phyloP scores from a whole-genome alignment of 345 rosid genomes.

The Eucalyptus guilfoylei region DNA sequence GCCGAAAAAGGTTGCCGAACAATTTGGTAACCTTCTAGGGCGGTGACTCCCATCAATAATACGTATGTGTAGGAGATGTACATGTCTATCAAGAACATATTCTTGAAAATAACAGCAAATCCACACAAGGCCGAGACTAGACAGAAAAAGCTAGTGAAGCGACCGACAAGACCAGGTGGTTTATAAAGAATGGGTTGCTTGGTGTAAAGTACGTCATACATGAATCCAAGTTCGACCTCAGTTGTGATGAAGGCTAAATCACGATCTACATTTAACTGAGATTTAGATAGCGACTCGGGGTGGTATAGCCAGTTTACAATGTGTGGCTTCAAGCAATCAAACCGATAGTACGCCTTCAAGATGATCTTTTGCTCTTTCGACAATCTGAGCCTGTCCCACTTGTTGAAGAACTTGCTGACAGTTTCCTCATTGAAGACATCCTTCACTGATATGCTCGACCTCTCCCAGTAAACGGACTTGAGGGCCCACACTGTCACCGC shows the following conservation, averaged over 20 bases:
- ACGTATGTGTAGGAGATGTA: constrained; percentile 7
- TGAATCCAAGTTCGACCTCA: constrained; percentile 28
- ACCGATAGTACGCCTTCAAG: background rate
- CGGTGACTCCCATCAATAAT: constrained; percentile 15
- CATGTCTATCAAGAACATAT: background rate
- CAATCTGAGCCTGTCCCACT: background rate
- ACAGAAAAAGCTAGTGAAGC: background rate
- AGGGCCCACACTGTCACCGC: background rate
- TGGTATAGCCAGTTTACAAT: background rate
- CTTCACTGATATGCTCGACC: background rate
- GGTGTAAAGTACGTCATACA: constrained; percentile 25
- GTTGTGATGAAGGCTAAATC: constrained; percentile 1
- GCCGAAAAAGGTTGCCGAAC: background rate
- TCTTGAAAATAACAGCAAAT: background rate
- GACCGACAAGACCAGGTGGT: background rate
- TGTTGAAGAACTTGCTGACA: background rate
- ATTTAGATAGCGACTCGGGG: background rate
- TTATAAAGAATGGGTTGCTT: constrained; percentile 7
- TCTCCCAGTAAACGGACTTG: background rate
- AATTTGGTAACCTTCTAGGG: constrained; percentile 5
- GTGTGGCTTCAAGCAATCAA: background rate
- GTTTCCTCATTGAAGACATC: background rate
- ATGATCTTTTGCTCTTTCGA: background rate
- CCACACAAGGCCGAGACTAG: background rate
- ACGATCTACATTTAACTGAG: background rate